phyloP scores from a whole-genome alignment of 495 filamentous ascomycete genomes.

The Rostrohypoxylon terebratum region DNA sequence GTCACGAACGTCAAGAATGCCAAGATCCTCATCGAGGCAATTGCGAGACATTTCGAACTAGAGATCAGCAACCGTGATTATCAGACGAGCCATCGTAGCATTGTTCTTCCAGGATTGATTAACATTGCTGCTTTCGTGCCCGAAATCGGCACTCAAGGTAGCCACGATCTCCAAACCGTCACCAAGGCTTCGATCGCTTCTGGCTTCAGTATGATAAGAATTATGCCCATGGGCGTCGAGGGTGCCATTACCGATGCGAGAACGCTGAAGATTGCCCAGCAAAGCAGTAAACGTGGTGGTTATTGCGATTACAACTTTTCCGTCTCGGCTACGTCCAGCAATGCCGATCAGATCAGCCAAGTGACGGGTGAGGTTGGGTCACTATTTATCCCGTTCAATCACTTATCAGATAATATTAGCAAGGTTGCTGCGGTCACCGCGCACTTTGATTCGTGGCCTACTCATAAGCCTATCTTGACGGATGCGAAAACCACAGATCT shows the following conservation, averaged over 20 bases:
- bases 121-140: constrained; percentile 86
- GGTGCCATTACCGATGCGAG: constrained; percentile 78
- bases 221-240: constrained; percentile 81
- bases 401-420: constrained; percentile 86
- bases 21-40: constrained; percentile 94
- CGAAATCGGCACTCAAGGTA: constrained; percentile 71
- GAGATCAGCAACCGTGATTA: constrained; percentile 85
- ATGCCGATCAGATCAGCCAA: constrained; percentile 79
- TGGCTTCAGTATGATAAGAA: constrained; percentile 86
- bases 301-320: constrained; percentile 91
- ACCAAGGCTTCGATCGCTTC: constrained; percentile 80
- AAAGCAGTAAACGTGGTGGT: constrained; percentile 73
- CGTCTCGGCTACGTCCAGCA: constrained; percentile 80
- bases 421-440: constrained; percentile 84
- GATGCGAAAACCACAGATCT: constrained; percentile 87
- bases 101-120: constrained; percentile 80
- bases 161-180: constrained; percentile 75
- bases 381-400: constrained; percentile 89
- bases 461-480: constrained; percentile 84
- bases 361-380: constrained; percentile 82
- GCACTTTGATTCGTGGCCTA: constrained; percentile 85
- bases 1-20: constrained; percentile 99
- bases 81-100: constrained; percentile 85
- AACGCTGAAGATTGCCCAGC: constrained; percentile 79
- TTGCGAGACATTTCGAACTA: constrained; percentile 86